These are phyloP conservation scores for Mortierella sp. DNA, from an alignment of 371 early-diverging fungal species.

Conservation along the genomic window DNA sequence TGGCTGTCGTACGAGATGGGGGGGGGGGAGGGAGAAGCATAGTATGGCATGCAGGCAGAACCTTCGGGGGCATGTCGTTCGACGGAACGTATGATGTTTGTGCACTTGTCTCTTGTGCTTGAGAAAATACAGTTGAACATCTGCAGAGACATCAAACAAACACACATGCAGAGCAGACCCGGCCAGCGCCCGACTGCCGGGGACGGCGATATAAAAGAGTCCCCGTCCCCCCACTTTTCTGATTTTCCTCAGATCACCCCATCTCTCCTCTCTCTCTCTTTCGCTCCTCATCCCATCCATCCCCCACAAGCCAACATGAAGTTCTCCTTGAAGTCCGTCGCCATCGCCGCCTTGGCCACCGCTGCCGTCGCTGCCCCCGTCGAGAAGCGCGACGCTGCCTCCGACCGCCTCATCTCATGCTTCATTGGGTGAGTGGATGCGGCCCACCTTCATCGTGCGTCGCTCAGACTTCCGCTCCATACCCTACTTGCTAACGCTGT, in stretches of 20 bases:
- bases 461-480: too few species aligned
- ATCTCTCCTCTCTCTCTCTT: conserved; percentile 9
- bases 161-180: not conserved
- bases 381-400: conserved; percentile 34
- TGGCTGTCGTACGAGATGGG: too few species aligned
- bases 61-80: not conserved
- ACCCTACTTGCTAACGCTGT: not conserved
- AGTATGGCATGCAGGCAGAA: too few species aligned
- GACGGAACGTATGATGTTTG: not conserved
- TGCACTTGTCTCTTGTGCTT: not conserved
- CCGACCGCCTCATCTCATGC: conserved; percentile 33
- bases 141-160: conserved; percentile 5
- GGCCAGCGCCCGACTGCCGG: not conserved
- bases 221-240: not conserved
- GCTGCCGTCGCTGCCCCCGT: conserved; percentile 33
- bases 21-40: too few species aligned
- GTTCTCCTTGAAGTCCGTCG: conserved; percentile 40
- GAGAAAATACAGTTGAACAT: conserved; percentile 1
- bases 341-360: conserved; percentile 27
- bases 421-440: conserved; percentile 33
- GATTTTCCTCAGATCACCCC: conserved; percentile 9
- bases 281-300: not conserved
- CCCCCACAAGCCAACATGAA: conserved; percentile 23
- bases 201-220: conserved; percentile 5
- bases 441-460: too few species aligned